These are phyloP conservation scores for Bidens hawaiensis DNA, from an alignment of 140 eudicot genomes.

Conservation along the genomic window DNA sequence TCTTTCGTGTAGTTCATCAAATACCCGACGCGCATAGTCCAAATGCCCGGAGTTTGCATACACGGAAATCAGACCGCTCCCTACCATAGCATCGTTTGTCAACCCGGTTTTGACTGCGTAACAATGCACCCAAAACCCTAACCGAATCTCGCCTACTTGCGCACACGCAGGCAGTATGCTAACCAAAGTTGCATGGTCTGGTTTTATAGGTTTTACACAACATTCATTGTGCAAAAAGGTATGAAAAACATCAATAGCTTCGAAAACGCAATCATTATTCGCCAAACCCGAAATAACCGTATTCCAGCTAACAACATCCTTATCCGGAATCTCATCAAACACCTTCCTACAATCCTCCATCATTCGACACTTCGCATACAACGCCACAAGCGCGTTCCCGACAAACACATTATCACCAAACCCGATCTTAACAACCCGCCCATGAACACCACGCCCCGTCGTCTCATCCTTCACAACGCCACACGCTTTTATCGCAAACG, in stretches of 20 bases:
- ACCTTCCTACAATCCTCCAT: constrained; percentile 29
- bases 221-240: constrained; percentile 11
- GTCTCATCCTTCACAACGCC: constrained; percentile 15
- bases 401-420: constrained; percentile 28
- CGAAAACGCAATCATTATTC: constrained; percentile 19
- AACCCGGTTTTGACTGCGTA: constrained; percentile 29
- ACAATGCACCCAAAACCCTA: constrained; percentile 49
- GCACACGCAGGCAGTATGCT: constrained; percentile 54
- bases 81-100: constrained; percentile 30
- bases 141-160: constrained; percentile 37
- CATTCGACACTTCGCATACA: constrained; percentile 33
- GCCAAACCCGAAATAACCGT: constrained; percentile 32
- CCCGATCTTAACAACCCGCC: constrained; percentile 28
- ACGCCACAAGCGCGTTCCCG: constrained; percentile 48
- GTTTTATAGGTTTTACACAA: constrained; percentile 9
- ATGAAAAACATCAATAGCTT: constrained; percentile 44
- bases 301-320: constrained; percentile 55
- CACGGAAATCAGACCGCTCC: constrained; percentile 46
- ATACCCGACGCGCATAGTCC: constrained; percentile 28
- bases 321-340: constrained; percentile 36
- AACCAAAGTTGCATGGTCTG: constrained; percentile 44
- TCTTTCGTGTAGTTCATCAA: constrained; percentile 27
- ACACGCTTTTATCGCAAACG: constrained; percentile 41
- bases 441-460: constrained; percentile 32
- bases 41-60: constrained; percentile 48